Evolutionary conservation across 2,329 filamentous ascomycete species (phyloP).

Genomic region (Apiospora marii): DNA sequence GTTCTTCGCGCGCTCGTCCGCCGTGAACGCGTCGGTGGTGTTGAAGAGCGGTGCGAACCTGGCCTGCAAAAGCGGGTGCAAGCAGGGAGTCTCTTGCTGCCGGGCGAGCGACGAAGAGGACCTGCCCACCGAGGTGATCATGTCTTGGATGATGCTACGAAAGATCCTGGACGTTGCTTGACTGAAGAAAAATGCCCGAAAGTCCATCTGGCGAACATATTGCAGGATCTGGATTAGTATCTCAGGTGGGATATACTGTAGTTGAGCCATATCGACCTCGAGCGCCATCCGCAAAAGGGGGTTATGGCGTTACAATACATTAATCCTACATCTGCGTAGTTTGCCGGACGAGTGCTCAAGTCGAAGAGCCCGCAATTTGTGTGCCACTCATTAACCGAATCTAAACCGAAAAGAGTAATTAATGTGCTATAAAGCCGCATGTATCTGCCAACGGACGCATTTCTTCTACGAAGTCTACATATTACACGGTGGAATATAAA

Average conservation of each 20-base stretch:
- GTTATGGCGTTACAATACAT: background rate
- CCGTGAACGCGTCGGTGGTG: constrained; percentile 32
- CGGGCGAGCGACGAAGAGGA: background rate
- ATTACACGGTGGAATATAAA: background rate
- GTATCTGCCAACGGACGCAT: background rate
- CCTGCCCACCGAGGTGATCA: background rate
- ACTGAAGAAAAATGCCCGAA: constrained; percentile 28
- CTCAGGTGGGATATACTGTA: constrained; percentile 29
- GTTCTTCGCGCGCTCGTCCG: constrained; percentile 26
- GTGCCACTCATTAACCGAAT: constrained; percentile 5
- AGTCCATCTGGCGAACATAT: constrained; percentile 27
- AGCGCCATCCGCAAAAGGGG: background rate
- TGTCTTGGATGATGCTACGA: constrained; percentile 26
- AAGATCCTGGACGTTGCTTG: constrained; percentile 28
- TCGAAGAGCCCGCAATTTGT: background rate
- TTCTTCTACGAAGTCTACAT: background rate
- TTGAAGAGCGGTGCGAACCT: constrained; percentile 33
- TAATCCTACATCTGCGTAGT: background rate
- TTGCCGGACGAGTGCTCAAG: background rate
- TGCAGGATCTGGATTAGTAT: constrained; percentile 28
- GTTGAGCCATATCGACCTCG: constrained; percentile 26
- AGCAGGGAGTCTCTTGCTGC: background rate
- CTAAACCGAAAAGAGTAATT: constrained; percentile 11
- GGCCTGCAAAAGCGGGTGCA: constrained; percentile 30
- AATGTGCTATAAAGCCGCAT: constrained; percentile 6